These are phyloP conservation scores for Aethionema arabicum DNA, from an alignment of 345 rosid genomes.

Conservation along the genomic window DNA sequence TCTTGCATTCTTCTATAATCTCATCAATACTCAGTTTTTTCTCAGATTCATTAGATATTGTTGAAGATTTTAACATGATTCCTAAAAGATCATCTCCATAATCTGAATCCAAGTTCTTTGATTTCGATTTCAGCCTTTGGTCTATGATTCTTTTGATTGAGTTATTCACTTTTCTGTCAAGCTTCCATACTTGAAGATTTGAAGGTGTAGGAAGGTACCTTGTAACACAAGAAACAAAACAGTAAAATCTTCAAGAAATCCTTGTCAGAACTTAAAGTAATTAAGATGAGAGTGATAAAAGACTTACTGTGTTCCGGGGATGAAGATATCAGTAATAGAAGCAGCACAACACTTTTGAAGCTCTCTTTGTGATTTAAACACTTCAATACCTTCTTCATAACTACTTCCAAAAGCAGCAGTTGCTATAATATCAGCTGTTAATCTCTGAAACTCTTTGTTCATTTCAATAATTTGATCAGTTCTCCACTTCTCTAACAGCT, in stretches of 20 bases:
- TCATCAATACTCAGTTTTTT: slow-evolving; percentile 41
- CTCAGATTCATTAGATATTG: slow-evolving; percentile 16
- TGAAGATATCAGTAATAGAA: slow-evolving; percentile 18
- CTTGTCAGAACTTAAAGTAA: background rate
- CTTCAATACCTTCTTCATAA: slow-evolving; percentile 43
- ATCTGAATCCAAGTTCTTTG: background rate
- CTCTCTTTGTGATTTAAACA: slow-evolving; percentile 45
- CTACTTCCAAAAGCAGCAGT: slow-evolving; percentile 54
- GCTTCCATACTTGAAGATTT: slow-evolving; percentile 48
- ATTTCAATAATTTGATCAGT: slow-evolving; percentile 26
- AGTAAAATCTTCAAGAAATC: background rate
- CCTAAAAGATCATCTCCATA: slow-evolving; percentile 51
- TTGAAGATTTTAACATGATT: slow-evolving; percentile 37
- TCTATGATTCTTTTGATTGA: slow-evolving; percentile 35
- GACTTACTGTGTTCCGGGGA: slow-evolving; percentile 51
- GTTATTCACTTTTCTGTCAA: slow-evolving; percentile 38
- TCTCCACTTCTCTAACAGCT: slow-evolving; percentile 44
- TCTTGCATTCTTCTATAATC: slow-evolving; percentile 62
- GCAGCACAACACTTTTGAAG: slow-evolving; percentile 37
- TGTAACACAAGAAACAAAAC: background rate
- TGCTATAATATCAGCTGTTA: slow-evolving; percentile 55
- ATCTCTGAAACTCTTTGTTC: slow-evolving; percentile 32
- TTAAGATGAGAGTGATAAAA: background rate
- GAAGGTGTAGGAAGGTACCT: slow-evolving; percentile 52
- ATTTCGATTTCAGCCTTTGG: slow-evolving; percentile 29